phyloP scores from a whole-genome alignment of 257 asterid genomes.

The Leonotis leonurus region DNA sequence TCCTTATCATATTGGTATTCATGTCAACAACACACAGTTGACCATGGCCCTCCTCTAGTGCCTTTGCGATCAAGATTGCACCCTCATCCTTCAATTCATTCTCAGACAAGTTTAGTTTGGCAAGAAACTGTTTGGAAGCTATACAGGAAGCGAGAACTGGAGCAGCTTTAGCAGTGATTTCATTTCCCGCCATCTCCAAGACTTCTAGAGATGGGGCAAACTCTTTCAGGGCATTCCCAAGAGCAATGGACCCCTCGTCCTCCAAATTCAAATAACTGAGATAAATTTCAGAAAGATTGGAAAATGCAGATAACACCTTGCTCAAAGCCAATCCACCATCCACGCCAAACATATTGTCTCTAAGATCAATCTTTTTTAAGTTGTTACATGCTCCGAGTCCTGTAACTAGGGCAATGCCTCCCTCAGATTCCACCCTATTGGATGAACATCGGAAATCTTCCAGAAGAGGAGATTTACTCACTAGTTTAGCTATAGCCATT shows the following conservation, averaged over 20 bases:
- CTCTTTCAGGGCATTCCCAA: conserved; percentile 58
- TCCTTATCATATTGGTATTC: conserved; percentile 65
- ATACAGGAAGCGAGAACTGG: conserved; percentile 69
- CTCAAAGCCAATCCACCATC: conserved; percentile 73
- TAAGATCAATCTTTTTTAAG: conserved; percentile 74
- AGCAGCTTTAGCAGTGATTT: conserved; percentile 70
- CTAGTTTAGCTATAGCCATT: conserved; percentile 56
- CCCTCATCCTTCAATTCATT: conserved; percentile 93
- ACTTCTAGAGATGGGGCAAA: conserved; percentile 68
- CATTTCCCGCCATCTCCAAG: conserved; percentile 93
- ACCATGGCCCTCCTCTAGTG: conserved; percentile 75
- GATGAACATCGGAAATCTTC: conserved; percentile 87
- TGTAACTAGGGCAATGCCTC: conserved; percentile 68
- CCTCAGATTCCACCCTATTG: conserved; percentile 75
- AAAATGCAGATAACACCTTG: conserved; percentile 40
- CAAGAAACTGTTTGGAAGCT: conserved; percentile 61
- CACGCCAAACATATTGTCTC: conserved; percentile 87
- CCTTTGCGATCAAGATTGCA: conserved; percentile 74
- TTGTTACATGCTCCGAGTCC: conserved; percentile 51
- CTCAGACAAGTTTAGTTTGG: conserved; percentile 61
- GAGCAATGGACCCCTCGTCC: conserved; percentile 70
- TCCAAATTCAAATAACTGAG: conserved; percentile 87
- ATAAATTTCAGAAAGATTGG: conserved; percentile 54
- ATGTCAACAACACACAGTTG: conserved; percentile 71
- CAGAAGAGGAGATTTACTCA: conserved; percentile 47